phyloP scores from a whole-genome alignment of 148 eudicot species.

The Fagopyrum esculentum region DNA sequence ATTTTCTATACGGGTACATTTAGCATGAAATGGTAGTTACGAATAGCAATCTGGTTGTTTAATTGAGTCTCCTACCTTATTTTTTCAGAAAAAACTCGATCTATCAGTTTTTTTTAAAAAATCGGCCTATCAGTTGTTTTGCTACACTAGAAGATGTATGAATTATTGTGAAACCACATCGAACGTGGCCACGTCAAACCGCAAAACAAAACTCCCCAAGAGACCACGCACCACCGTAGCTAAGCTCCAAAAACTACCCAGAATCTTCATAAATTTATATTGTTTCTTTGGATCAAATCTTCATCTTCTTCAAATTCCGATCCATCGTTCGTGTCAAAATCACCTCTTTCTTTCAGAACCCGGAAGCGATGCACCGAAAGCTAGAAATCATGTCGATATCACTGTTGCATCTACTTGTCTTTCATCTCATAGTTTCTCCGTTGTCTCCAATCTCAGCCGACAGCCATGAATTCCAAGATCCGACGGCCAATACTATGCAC shows the following conservation, averaged over 20 bases:
- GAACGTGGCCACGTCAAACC: constrained; percentile 9
- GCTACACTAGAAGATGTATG: background rate
- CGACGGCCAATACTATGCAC: constrained; percentile 9
- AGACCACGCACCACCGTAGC: background rate
- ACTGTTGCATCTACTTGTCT: background rate
- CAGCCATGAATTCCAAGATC: constrained; percentile 8
- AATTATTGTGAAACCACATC: background rate
- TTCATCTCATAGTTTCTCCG: background rate
- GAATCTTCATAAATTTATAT: background rate
- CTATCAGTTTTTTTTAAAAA: too few species aligned
- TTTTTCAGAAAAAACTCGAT: too few species aligned
- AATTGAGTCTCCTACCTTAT: too few species aligned
- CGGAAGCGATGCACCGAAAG: background rate
- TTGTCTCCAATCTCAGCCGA: constrained; percentile 6
- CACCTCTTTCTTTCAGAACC: background rate
- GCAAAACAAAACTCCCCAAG: background rate
- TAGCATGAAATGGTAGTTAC: too few species aligned
- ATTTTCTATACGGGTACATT: too few species aligned
- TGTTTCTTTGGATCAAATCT: background rate
- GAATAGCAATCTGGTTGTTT: too few species aligned
- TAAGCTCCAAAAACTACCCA: background rate
- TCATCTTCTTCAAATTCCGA: background rate
- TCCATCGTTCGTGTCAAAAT: background rate
- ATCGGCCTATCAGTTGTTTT: too few species aligned
- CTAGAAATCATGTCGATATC: background rate